A percentile compares a stretch with the other conserved stretches of the same genome.
phyloP scores from a whole-genome alignment of 345 rosid species.

The Gossypium bickii region DNA sequence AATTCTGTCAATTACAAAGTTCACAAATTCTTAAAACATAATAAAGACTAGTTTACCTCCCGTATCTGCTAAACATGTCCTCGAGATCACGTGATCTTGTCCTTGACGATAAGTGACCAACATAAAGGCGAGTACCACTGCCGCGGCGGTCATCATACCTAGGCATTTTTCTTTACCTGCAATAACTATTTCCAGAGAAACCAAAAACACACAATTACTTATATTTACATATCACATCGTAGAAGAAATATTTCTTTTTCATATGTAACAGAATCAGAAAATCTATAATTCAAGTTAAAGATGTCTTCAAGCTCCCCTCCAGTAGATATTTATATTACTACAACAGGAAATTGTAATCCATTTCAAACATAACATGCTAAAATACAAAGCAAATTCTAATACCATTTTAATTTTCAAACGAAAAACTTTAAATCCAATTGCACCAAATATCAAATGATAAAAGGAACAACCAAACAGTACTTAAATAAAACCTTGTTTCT shows the following conservation, averaged over 20 bases:
- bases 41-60: conserved; percentile 40
- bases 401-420: neutral
- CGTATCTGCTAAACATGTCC: conserved; percentile 67
- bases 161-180: conserved; percentile 49
- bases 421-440: neutral
- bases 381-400: neutral
- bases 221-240: neutral
- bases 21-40: neutral
- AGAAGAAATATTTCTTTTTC: neutral
- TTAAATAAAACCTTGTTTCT: neutral
- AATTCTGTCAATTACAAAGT: neutral
- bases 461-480: neutral
- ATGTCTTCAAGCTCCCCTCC: neutral
- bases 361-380: neutral
- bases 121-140: conserved; percentile 65
- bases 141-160: conserved; percentile 65
- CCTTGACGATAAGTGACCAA: conserved; percentile 61
- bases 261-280: neutral
- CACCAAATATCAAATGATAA: neutral
- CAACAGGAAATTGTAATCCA: too few relatives aligned
- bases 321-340: too few relatives aligned
- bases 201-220: neutral
- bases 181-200: neutral
- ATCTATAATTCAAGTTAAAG: neutral
- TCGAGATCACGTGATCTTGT: conserved; percentile 72